Evolutionary conservation across 768 basidiomycete species (phyloP).

Genomic region (Rhizopogon vesiculosus): DNA sequence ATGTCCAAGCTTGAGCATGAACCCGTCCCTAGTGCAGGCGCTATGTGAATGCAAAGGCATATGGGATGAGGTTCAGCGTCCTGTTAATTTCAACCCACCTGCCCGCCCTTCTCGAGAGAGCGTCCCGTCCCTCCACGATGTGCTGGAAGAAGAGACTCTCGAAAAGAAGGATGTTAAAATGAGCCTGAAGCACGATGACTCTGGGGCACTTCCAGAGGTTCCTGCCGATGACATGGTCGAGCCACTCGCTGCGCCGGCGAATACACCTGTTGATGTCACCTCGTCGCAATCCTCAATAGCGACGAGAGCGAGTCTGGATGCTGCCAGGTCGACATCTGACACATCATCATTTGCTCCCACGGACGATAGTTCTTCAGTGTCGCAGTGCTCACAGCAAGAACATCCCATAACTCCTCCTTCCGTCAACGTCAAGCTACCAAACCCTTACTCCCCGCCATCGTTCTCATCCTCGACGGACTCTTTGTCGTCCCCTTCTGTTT

Average conservation of each 20-base stretch:
- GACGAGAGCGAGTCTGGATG: neutral
- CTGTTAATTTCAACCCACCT: neutral
- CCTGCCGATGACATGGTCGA: conserved; percentile 10
- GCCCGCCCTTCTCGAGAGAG: neutral
- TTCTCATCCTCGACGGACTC: conserved; percentile 61
- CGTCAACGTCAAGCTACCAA: conserved; percentile 22
- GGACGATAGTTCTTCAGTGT: conserved; percentile 29
- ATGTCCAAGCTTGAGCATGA: conserved; percentile 83
- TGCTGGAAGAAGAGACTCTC: neutral
- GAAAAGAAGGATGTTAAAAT: neutral
- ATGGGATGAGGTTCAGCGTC: conserved; percentile 41
- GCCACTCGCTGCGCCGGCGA: neutral
- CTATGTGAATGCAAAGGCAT: conserved; percentile 68
- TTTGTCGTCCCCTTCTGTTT: conserved; percentile 47
- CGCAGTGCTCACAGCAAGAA: conserved; percentile 22
- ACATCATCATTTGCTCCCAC: conserved; percentile 19
- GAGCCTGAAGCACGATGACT: conserved; percentile 7
- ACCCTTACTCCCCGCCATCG: conserved; percentile 36
- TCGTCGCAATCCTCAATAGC: conserved; percentile 2
- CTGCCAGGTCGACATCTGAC: conserved; percentile 12
- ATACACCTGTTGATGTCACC: neutral
- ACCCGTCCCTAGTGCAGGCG: conserved; percentile 62
- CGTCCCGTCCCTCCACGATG: neutral
- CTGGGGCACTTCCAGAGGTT: conserved; percentile 21
- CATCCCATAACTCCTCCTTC: conserved; percentile 33